These are phyloP conservation scores for Aphanocladium album DNA, from an alignment of 2,329 filamentous ascomycete genomes.

Conservation along the genomic window DNA sequence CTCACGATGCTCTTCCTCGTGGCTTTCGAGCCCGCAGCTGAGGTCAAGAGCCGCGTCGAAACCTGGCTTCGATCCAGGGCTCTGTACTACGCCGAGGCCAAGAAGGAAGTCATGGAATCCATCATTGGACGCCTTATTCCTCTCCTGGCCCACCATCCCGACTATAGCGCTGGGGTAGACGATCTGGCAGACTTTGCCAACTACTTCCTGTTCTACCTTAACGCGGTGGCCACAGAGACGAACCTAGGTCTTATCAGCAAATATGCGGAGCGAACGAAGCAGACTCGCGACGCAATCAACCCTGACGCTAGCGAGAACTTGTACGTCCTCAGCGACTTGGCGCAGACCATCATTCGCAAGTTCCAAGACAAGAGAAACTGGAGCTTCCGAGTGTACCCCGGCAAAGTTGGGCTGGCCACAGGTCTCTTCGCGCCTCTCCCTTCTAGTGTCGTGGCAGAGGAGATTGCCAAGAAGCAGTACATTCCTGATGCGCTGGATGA, in stretches of 20 bases:
- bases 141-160: slow-evolving; percentile 87
- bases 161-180: slow-evolving; percentile 64
- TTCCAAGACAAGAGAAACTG: slow-evolving; percentile 85
- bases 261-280: slow-evolving; percentile 88
- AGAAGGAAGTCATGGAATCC: slow-evolving; percentile 67
- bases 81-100: slow-evolving; percentile 55
- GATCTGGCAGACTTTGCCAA: slow-evolving; percentile 77
- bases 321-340: slow-evolving; percentile 82
- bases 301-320: slow-evolving; percentile 65
- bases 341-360: slow-evolving; percentile 73
- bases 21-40: slow-evolving; percentile 78
- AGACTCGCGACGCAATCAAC: slow-evolving; percentile 74
- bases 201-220: slow-evolving; percentile 88
- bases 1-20: slow-evolving; percentile 86
- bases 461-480: slow-evolving; percentile 81
- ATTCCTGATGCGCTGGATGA: slow-evolving; percentile 73
- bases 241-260: slow-evolving; percentile 88
- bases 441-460: slow-evolving; percentile 72
- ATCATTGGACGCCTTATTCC: slow-evolving; percentile 79
- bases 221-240: slow-evolving; percentile 73
- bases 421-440: slow-evolving; percentile 72
- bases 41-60: slow-evolving; percentile 67
- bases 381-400: slow-evolving; percentile 77
- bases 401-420: slow-evolving; percentile 73
- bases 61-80: slow-evolving; percentile 87